Conservation (phyloP, 106 monocot genomes). For the Dioscorea alata region DNA sequence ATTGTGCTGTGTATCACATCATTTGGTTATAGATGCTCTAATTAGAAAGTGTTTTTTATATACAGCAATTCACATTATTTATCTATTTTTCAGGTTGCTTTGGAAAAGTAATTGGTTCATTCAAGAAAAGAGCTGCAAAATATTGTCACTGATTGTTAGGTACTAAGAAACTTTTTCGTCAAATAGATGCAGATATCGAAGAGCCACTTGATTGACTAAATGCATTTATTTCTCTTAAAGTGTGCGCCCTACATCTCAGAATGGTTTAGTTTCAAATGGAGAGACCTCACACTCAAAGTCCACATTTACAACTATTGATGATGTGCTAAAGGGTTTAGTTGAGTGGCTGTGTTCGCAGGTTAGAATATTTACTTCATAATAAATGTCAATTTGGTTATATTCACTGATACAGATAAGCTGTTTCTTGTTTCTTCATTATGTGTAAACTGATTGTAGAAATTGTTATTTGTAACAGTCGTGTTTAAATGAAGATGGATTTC, state of each 20-base stretch:
- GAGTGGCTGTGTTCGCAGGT: slow-evolving; percentile 97
- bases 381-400: not conserved
- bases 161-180: slow-evolving; percentile 11
- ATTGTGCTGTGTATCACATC: not conserved
- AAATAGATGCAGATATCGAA: not conserved
- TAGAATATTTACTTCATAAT: slow-evolving; percentile 7
- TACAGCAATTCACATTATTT: not conserved
- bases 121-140: slow-evolving; percentile 96
- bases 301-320: slow-evolving; percentile 50
- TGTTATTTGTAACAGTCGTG: too few species aligned
- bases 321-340: slow-evolving; percentile 69
- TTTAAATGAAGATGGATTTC: too few species aligned
- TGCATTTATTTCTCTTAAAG: slow-evolving; percentile 24
- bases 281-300: slow-evolving; percentile 52
- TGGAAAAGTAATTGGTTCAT: slow-evolving; percentile 91
- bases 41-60: not conserved
- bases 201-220: not conserved
- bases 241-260: slow-evolving; percentile 49
- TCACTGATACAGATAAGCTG: too few species aligned
- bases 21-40: not conserved
- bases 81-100: slow-evolving; percentile 60
- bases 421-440: too few species aligned
- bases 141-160: slow-evolving; percentile 78
- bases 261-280: slow-evolving; percentile 56
- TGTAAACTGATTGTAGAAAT: too few species aligned